Percentiles rank a stretch among this genome's conserved stretches.
Conservation (phyloP, 2,329 filamentous ascomycete genomes). For the Zymoseptoria crescenta region DNA sequence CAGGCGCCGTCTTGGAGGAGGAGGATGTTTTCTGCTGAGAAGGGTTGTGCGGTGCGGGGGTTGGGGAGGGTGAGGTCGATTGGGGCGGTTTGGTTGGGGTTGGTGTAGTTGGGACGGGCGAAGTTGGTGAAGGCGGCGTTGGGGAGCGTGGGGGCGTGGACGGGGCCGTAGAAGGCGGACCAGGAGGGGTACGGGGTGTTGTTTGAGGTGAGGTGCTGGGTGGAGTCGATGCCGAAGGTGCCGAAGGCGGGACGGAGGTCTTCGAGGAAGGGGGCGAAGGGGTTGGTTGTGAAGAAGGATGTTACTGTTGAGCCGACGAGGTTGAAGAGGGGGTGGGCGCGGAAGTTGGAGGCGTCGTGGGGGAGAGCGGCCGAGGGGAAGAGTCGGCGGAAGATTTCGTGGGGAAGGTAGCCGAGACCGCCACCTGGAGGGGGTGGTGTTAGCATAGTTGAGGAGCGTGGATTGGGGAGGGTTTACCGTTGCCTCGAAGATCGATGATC, state of each 20-base stretch:
- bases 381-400: conserved; percentile 46
- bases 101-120: conserved; percentile 29
- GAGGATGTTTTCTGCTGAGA: conserved; percentile 33
- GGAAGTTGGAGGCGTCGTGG: conserved; percentile 34
- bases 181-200: conserved; percentile 28
- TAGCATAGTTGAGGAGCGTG: background rate
- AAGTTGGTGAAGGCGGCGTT: conserved; percentile 31
- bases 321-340: conserved; percentile 37
- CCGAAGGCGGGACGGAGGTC: background rate
- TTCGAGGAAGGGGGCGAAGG: background rate
- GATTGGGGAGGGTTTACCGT: conserved; percentile 28
- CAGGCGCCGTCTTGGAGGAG: conserved; percentile 37
- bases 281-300: conserved; percentile 1
- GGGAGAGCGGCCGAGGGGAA: conserved; percentile 43
- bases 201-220: conserved; percentile 13
- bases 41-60: conserved; percentile 25
- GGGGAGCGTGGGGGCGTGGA: conserved; percentile 15
- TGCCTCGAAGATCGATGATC: conserved; percentile 56
- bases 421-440: conserved; percentile 32
- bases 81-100: background rate
- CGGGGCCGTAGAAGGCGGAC: conserved; percentile 32
- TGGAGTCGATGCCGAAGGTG: background rate
- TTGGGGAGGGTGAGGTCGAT: conserved; percentile 20
- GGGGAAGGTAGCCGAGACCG: conserved; percentile 39
- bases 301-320: conserved; percentile 27